These are phyloP conservation scores for Aureobasidium uvarum DNA, from an alignment of 2,329 filamentous ascomycete genomes.

Conservation along the genomic window DNA sequence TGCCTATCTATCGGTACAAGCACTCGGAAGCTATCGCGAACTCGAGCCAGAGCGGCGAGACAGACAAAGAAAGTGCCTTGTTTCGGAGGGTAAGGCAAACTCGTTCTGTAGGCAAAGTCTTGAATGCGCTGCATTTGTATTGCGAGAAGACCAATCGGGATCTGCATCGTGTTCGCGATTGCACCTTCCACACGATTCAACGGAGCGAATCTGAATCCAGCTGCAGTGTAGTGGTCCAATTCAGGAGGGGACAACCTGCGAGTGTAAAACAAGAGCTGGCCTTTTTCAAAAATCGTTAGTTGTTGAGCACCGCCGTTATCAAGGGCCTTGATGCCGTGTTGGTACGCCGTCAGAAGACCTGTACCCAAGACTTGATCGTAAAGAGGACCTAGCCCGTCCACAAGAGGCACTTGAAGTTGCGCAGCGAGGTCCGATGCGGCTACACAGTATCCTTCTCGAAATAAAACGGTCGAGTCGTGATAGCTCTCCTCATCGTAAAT, in stretches of 20 bases:
- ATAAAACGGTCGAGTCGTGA: constrained; percentile 69
- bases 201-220: constrained; percentile 76
- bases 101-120: constrained; percentile 52
- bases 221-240: constrained; percentile 62
- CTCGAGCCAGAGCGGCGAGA: constrained; percentile 40
- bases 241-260: constrained; percentile 62
- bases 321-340: constrained; percentile 16
- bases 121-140: constrained; percentile 64
- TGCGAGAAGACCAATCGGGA: constrained; percentile 62
- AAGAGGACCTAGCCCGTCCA: constrained; percentile 57
- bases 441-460: constrained; percentile 80
- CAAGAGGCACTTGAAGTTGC: constrained; percentile 61
- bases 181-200: constrained; percentile 65
- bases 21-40: constrained; percentile 44
- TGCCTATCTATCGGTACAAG: constrained; percentile 44
- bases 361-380: constrained; percentile 76
- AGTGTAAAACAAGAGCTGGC: constrained; percentile 78
- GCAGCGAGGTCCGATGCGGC: constrained; percentile 72
- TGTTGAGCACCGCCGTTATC: constrained; percentile 25
- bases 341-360: constrained; percentile 40
- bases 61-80: constrained; percentile 41
- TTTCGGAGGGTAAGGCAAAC: constrained; percentile 42
- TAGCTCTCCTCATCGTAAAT: constrained; percentile 57
- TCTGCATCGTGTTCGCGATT: constrained; percentile 71
- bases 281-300: constrained; percentile 57